Base-by-base conservation (phyloP, 2,329 filamentous ascomycete species). In the Trichoderma guizhouense region DNA sequence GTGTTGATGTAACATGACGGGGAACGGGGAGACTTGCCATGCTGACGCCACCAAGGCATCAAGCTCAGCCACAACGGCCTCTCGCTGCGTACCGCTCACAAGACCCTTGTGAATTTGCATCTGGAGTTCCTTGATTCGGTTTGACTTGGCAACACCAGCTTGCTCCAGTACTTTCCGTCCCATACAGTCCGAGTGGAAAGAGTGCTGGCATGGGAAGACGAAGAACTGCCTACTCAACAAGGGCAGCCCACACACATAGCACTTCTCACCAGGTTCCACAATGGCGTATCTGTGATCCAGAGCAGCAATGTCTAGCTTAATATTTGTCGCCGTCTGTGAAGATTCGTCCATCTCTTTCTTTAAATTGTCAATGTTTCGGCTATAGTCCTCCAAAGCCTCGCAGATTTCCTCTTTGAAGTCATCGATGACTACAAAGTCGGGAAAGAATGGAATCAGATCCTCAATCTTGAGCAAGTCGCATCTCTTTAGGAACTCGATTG, bases 351-450 rank as follows among this genome's bases (percentile, higher is more conserved):
- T 99, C 81, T 98, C 95, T 75, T 91, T 90, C 78, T 95, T 94
- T 51, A 99, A 84, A 2, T 86, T 86, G 78, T 98, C 96, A 75
- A 99, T 99, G 76, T 93, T 94, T 47, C 93, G 92, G 61, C 91
- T 93, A 83, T 99, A 99, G 74, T 97, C 93, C 81, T 99, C 96
- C 1, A 99, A 87, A 1, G 97, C 96, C 0, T 90, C 86, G 83
- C 96, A 99, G 47, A 99, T 98, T 80, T 99, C 96, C 74, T 98
- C 95, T 79, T 98, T 98, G 87, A 99, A 99, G 81, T 98, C 96
- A 79, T 99, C 96, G 74, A 99, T 98, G 66, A 98, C 93, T 28
- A 98, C 94, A 79, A 99, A 99, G 80, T 99, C 96, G 0, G 96
- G 96, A 83, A 99, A 99, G 85, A 99, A 98, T 0, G 96, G 96